phyloP scores from a whole-genome alignment of 306 rosid species.

The Potentilla sterilis region DNA sequence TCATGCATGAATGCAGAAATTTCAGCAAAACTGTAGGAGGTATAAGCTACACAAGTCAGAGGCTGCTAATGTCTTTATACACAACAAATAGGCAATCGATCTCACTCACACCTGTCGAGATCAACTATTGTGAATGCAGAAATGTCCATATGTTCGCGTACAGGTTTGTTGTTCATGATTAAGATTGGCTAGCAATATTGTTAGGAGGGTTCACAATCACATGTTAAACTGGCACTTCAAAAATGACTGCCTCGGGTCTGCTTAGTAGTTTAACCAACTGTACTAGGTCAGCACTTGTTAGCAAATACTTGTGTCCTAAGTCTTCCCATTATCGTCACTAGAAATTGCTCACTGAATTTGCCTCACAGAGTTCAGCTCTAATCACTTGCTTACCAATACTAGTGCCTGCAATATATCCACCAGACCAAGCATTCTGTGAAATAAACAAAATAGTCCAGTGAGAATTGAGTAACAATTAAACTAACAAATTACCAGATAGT shows the following conservation, averaged over 20 bases:
- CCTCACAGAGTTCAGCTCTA: slow-evolving; percentile 8
- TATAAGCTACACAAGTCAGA: neutral
- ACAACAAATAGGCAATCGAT: neutral
- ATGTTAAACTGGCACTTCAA: neutral
- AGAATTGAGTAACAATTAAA: neutral
- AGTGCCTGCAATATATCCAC: slow-evolving; percentile 81
- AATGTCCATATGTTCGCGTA: neutral
- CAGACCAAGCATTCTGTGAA: slow-evolving; percentile 88
- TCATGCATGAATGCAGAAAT: neutral
- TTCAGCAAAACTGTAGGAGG: neutral
- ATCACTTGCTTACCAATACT: slow-evolving; percentile 55
- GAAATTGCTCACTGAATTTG: neutral
- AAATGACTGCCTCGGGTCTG: neutral
- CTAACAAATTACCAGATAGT: neutral
- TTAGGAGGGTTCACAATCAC: neutral
- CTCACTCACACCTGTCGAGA: neutral
- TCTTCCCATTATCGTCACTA: neutral
- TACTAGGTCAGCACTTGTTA: neutral
- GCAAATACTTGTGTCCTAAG: neutral
- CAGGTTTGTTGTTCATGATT: neutral
- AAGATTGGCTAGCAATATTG: neutral
- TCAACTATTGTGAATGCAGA: neutral
- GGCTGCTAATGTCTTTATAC: neutral
- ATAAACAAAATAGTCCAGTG: slow-evolving; percentile 2
- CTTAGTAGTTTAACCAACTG: neutral